A percentile compares a stretch with the other conserved stretches of the same genome.
Conservation (phyloP, 495 filamentous ascomycete species). For the Collariella sp. region DNA sequence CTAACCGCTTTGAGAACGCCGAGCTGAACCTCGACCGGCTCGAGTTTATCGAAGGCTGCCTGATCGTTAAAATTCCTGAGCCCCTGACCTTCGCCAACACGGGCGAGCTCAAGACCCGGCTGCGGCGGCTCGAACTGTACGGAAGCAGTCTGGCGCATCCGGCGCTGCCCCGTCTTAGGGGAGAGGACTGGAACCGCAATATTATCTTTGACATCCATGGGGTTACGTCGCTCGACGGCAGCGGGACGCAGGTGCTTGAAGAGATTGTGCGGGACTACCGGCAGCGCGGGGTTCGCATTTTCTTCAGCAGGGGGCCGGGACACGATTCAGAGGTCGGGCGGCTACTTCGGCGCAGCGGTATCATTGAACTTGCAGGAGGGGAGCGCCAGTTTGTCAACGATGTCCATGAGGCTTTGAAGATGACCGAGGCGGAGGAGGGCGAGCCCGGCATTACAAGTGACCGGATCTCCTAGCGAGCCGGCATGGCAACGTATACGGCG, state of each 20-base stretch:
- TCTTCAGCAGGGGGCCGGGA: slow-evolving; percentile 72
- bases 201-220: slow-evolving; percentile 96
- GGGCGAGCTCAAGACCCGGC: slow-evolving; percentile 75
- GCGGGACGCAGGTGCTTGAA: slow-evolving; percentile 78
- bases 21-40: slow-evolving; percentile 67
- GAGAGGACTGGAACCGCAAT: slow-evolving; percentile 68
- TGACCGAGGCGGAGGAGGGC: slow-evolving; percentile 60
- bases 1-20: slow-evolving; percentile 78
- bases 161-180: slow-evolving; percentile 66
- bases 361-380: slow-evolving; percentile 71
- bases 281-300: slow-evolving; percentile 65
- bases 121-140: slow-evolving; percentile 78
- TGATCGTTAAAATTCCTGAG: slow-evolving; percentile 96
- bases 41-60: slow-evolving; percentile 81
- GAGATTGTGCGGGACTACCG: slow-evolving; percentile 81
- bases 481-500: too few relatives aligned
- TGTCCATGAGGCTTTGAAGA: slow-evolving; percentile 72
- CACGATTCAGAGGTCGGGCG: slow-evolving; percentile 56
- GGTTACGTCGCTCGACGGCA: slow-evolving; percentile 85
- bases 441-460: neutral
- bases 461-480: neutral
- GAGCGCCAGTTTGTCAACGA: slow-evolving; percentile 66
- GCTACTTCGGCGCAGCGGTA: slow-evolving; percentile 70
- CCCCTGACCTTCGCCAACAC: slow-evolving; percentile 96
- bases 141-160: slow-evolving; percentile 79